phyloP scores from a whole-genome alignment of 2,329 filamentous ascomycete species.

The Epicoccum nigrum region DNA sequence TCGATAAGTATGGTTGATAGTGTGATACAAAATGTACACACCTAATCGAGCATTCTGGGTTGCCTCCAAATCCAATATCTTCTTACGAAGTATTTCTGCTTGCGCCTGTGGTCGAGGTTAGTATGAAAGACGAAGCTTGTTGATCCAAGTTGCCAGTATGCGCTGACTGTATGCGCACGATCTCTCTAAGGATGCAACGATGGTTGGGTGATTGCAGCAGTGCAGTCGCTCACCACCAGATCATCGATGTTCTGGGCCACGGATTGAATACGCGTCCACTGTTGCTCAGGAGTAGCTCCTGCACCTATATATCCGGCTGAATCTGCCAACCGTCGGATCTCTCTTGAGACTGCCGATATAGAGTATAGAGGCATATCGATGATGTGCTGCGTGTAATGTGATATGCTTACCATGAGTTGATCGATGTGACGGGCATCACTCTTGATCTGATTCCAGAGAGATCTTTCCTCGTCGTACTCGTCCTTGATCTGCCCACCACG shows the following conservation, averaged over 20 bases:
- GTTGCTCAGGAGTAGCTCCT: background rate
- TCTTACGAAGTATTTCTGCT: constrained; percentile 41
- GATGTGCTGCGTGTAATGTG: background rate
- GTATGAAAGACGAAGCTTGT: background rate
- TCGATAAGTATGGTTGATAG: constrained; percentile 7
- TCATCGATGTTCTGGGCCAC: background rate
- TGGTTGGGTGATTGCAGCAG: background rate
- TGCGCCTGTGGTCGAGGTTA: constrained; percentile 29
- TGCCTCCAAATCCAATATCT: constrained; percentile 37
- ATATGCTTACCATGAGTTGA: constrained; percentile 52
- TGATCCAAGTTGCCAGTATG: no score
- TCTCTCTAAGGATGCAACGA: background rate
- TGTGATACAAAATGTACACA: constrained; percentile 15
- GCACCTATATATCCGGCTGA: background rate
- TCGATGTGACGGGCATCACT: constrained; percentile 55
- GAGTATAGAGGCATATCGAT: constrained; percentile 7
- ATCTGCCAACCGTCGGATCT: background rate
- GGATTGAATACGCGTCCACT: background rate
- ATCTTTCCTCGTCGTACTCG: constrained; percentile 57
- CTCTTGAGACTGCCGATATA: background rate
- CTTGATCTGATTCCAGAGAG: constrained; percentile 57
- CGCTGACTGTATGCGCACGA: no score
- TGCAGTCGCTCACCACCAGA: constrained; percentile 1
- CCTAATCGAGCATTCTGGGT: constrained; percentile 39
- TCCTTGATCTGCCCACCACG: constrained; percentile 54